phyloP scores from a whole-genome alignment of 257 asterid species.

The Fraxinus quadrangulata region DNA sequence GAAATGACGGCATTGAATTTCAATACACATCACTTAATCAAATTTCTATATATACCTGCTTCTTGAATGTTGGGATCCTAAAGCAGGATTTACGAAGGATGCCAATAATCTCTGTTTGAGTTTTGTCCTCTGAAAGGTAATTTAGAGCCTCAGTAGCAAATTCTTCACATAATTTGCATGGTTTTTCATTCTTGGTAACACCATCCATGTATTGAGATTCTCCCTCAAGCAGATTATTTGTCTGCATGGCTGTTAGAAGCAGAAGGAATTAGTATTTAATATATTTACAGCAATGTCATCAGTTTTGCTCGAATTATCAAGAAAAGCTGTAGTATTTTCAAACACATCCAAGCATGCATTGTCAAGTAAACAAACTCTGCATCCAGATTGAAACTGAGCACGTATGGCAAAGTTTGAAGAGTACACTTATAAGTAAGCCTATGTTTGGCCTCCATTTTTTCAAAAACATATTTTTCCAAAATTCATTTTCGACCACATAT shows the following conservation, averaged over 20 bases:
- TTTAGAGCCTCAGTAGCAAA: conserved; percentile 61
- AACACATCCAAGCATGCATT: conserved; percentile 7
- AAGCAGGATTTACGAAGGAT: conserved; percentile 75
- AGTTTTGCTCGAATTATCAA: background rate
- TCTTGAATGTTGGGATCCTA: conserved; percentile 59
- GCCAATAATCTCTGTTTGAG: conserved; percentile 64
- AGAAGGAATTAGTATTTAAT: conserved; percentile 20
- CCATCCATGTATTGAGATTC: conserved; percentile 40
- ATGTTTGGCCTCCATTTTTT: too few relatives aligned
- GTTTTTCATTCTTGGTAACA: conserved; percentile 39
- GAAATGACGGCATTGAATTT: background rate
- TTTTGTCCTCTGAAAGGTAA: conserved; percentile 66
- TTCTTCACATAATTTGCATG: conserved; percentile 72
- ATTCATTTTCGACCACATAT: too few relatives aligned
- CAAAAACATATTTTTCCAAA: too few relatives aligned
- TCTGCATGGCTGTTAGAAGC: conserved; percentile 45
- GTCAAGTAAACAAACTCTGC: background rate
- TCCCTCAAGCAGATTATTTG: conserved; percentile 30
- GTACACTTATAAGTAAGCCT: background rate
- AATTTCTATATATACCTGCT: conserved; percentile 52
- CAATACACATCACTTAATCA: background rate
- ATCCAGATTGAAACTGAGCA: background rate
- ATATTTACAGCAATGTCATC: background rate
- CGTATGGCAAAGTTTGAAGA: background rate
- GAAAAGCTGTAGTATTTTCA: background rate